Base-by-base conservation (phyloP, 2,329 filamentous ascomycete species). In the Aspergillus sp. region DNA sequence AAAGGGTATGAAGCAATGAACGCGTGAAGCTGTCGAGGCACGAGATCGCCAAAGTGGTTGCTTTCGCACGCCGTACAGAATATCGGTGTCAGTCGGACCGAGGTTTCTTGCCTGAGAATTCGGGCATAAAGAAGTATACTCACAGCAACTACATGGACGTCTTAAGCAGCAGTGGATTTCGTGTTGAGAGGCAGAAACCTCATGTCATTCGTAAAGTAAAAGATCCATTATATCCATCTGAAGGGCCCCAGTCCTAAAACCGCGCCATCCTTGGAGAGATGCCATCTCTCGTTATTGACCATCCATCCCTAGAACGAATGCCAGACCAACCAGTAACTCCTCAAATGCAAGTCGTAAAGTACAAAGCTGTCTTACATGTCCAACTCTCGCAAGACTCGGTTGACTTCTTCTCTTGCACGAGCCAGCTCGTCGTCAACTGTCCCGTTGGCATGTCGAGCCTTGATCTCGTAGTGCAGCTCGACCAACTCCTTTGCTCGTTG, bases 401-500 rank as follows among this genome's bases (percentile, higher is more conserved):
- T 64, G 7, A 86, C 81, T 25, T 72, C 72, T 41, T 70, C 64
- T 54, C 82, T 76, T 34, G 80, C 78, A 50, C 76, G 72, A 23
- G 67, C 68, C 34, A 86, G 63, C 16, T 77, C 80, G 34, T 72
- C 65, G 52, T 80, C 78, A 19, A 81, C 63, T n/a, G 58, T 58
- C 7, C 70, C 70, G 46, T 66, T 59, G 29, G 71, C 70, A 62
- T 75, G 71, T 54, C 76, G 76, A 50, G 81, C 67, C 59, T 83
- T 84, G 55, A 86, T 76, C 49, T 74, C 71, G 50, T 81, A 75
- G 59, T 86, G 83, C 46, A 86, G 66, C 38, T 78, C 73, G 3
- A 86, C 71, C 5, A 87, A 68, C 51, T 85, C 81, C 53, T 78
- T 80, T 36, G 82, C 84, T n/a, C 82, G 75, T 54, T 71, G 72